Conservation (phyloP, 2,329 filamentous ascomycete species). For the Neonectria faginata region DNA sequence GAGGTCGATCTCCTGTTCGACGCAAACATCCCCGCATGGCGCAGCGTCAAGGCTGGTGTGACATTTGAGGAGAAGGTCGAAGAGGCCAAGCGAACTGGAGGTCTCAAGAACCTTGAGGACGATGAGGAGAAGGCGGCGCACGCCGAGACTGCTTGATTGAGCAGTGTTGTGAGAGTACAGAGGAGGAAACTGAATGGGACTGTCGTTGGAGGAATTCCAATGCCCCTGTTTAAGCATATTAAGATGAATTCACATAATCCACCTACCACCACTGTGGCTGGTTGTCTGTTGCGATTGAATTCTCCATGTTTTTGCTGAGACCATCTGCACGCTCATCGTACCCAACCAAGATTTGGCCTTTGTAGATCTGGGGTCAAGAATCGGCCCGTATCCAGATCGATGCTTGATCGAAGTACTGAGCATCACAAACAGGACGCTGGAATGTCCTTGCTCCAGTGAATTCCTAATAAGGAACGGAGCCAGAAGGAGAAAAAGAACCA, state of each 20-base stretch:
- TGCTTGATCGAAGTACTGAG: not conserved
- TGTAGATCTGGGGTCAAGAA: not conserved
- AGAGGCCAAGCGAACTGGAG: constrained; percentile 36
- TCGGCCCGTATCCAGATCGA: not conserved
- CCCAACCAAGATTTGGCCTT: not conserved
- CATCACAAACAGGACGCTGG: not conserved
- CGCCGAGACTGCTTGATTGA: constrained; percentile 32
- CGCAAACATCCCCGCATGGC: constrained; percentile 38
- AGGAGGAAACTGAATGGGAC: not conserved
- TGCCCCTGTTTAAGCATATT: not conserved
- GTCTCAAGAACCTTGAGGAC: constrained; percentile 34
- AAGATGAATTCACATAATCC: not conserved
- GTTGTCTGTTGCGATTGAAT: not conserved
- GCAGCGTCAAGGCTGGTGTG: constrained; percentile 28
- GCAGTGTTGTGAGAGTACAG: not conserved
- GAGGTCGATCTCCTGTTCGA: constrained; percentile 42
- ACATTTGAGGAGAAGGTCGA: constrained; percentile 36
- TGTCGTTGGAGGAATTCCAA: not conserved
- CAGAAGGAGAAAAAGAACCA: not conserved
- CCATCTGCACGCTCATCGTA: not conserved
- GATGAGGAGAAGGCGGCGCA: constrained; percentile 35
- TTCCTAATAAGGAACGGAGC: not conserved
- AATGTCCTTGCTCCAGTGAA: not conserved
- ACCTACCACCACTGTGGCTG: not conserved
- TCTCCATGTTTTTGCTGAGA: not conserved